A percentile compares a stretch with the other conserved stretches of the same genome.
phyloP scores from a whole-genome alignment of 129 eudicot genomes.

The Artemisia tridentata region DNA sequence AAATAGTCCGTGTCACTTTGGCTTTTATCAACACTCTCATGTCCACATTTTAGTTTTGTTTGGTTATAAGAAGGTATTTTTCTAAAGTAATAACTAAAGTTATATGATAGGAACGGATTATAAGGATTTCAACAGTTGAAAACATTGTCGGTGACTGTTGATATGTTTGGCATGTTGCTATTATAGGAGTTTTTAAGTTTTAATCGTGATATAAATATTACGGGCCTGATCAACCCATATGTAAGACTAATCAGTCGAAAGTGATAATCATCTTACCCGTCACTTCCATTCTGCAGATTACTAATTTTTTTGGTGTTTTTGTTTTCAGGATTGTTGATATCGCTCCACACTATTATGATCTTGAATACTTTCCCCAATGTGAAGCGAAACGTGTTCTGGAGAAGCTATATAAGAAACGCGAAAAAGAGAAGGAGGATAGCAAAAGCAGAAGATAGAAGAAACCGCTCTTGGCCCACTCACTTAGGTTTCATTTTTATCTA shows the following conservation, averaged over 20 bases:
- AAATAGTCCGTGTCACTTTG: neutral
- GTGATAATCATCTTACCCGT: no score
- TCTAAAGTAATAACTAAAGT: no score
- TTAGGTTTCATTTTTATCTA: conserved; percentile 6
- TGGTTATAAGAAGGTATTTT: no score
- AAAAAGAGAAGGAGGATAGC: conserved; percentile 69
- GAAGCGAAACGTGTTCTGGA: conserved; percentile 91
- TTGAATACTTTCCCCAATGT: conserved; percentile 80
- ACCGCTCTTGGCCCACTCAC: neutral
- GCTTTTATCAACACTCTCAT: no score
- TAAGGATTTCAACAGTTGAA: neutral
- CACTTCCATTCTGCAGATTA: no score
- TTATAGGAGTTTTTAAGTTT: no score
- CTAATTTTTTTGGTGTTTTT: neutral
- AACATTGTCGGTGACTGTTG: neutral
- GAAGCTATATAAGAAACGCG: conserved; percentile 78
- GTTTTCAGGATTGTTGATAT: conserved; percentile 74
- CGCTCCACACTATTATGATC: conserved; percentile 88
- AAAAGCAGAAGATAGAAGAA: conserved; percentile 36
- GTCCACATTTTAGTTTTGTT: no score
- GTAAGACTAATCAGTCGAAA: no score
- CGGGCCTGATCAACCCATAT: no score
- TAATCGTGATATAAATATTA: no score
- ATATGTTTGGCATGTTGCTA: no score
- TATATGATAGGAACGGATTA: neutral